phyloP scores from a whole-genome alignment of 1,284 basidiomycete genomes.

The Pseudozyma hubeiensis region DNA sequence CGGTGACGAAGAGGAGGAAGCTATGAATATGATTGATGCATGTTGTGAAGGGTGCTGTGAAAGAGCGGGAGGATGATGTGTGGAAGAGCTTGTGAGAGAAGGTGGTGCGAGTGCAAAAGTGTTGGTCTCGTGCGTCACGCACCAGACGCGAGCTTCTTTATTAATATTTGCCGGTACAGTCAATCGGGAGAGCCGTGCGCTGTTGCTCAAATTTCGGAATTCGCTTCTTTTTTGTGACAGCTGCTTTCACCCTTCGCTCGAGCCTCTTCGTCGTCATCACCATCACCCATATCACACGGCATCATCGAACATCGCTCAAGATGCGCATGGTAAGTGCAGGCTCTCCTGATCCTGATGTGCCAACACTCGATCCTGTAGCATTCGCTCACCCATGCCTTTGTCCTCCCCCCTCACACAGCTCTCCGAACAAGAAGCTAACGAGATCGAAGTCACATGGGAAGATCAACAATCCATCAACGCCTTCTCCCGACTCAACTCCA shows the following conservation, averaged over 20 bases:
- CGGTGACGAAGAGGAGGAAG: neutral
- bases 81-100: neutral
- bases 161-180: no score
- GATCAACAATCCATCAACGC: constrained; percentile 93
- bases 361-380: neutral
- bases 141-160: no score
- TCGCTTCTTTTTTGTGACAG: no score
- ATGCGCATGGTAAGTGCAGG: constrained; percentile 44
- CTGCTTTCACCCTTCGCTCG: no score
- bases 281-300: neutral
- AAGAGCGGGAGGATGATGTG: neutral
- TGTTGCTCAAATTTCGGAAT: no score
- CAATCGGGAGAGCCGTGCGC: no score
- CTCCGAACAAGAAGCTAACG: constrained; percentile 71
- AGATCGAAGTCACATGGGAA: constrained; percentile 90
- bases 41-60: neutral
- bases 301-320: constrained; percentile 2
- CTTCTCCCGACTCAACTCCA: constrained; percentile 90
- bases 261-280: constrained; percentile 1
- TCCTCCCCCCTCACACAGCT: constrained; percentile 17
- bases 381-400: neutral
- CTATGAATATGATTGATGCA: neutral
- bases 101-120: neutral
- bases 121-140: no score
- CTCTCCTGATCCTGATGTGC: neutral